Conservation (phyloP, 495 filamentous ascomycete species). For the Tuber magnatum region DNA sequence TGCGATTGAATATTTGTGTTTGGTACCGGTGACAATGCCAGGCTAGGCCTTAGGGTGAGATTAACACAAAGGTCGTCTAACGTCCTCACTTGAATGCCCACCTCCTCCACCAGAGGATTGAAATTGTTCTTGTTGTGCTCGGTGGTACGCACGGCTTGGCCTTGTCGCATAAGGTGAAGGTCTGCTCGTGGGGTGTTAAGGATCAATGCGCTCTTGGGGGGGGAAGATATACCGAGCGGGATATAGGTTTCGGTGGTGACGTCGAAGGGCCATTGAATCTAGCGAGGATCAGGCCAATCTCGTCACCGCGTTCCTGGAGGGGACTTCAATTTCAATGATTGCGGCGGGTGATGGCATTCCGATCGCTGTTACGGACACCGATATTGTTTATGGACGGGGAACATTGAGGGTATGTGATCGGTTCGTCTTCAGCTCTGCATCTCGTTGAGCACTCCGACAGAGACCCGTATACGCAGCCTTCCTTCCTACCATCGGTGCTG, state of each 20-base stretch:
- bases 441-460: constrained; percentile 53
- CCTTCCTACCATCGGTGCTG: constrained; percentile 59
- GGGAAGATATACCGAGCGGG: constrained; percentile 46
- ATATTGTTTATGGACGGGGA: constrained; percentile 64
- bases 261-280: constrained; percentile 52
- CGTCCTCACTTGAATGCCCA: constrained; percentile 58
- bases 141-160: constrained; percentile 63
- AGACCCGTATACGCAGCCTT: constrained; percentile 41
- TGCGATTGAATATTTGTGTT: constrained; percentile 60
- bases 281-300: constrained; percentile 51
- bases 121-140: constrained; percentile 56
- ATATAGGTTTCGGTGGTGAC: constrained; percentile 48
- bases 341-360: constrained; percentile 57
- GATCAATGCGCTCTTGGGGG: constrained; percentile 61
- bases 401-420: constrained; percentile 54
- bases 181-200: constrained; percentile 68
- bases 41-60: constrained; percentile 59
- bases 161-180: constrained; percentile 57
- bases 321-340: constrained; percentile 53
- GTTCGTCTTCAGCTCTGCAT: not conserved
- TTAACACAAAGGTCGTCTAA: constrained; percentile 59
- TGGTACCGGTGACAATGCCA: constrained; percentile 60
- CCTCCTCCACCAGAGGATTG: constrained; percentile 53
- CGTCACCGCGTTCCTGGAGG: constrained; percentile 49
- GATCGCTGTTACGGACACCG: constrained; percentile 58